Evolutionary conservation across 768 basidiomycete species (phyloP).

Genomic region (Lactifluus rugatus): DNA sequence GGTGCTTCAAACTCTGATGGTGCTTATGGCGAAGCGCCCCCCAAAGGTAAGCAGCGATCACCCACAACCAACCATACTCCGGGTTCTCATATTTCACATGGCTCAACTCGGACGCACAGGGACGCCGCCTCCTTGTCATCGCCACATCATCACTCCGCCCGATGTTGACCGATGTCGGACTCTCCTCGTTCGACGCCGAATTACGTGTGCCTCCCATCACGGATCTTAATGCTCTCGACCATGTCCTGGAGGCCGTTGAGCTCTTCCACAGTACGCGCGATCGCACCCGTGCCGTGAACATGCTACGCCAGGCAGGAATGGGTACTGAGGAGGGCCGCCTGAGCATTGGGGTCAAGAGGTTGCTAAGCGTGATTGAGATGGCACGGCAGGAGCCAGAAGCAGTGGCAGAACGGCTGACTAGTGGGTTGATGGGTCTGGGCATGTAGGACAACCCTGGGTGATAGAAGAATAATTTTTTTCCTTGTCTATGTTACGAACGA

Average conservation of each 20-base stretch:
- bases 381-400: conserved; percentile 89
- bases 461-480: background rate
- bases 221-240: conserved; percentile 58
- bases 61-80: background rate
- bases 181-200: conserved; percentile 81
- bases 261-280: conserved; percentile 57
- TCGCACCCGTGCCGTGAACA: conserved; percentile 45
- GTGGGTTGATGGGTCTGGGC: conserved; percentile 49
- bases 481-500: too few relatives aligned
- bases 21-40: conserved; percentile 79
- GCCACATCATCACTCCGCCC: conserved; percentile 86
- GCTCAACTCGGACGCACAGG: conserved; percentile 30
- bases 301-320: conserved; percentile 70
- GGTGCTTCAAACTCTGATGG: conserved; percentile 83
- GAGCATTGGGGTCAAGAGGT: conserved; percentile 88
- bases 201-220: conserved; percentile 77
- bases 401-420: conserved; percentile 59
- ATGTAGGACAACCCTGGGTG: conserved; percentile 21
- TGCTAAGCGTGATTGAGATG: conserved; percentile 91
- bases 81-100: background rate
- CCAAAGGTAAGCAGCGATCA: conserved; percentile 59
- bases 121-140: conserved; percentile 82
- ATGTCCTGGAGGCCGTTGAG: conserved; percentile 67
- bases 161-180: conserved; percentile 80
- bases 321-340: conserved; percentile 37